A percentile compares a stretch with the other conserved stretches of the same genome.
These are phyloP conservation scores for Lotus japonicus DNA, from an alignment of 306 rosid genomes.

Conservation along the genomic window DNA sequence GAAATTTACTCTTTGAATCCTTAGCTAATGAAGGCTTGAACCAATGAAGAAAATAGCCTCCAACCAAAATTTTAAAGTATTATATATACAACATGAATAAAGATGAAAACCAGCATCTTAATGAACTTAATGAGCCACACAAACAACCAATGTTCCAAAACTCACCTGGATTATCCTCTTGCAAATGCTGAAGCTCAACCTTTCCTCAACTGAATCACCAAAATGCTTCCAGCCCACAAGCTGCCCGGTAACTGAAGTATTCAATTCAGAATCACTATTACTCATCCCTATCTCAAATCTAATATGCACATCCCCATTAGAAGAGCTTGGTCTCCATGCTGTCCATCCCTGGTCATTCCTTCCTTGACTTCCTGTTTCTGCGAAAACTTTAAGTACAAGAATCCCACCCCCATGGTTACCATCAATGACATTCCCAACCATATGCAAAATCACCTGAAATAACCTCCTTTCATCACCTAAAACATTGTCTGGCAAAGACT, in stretches of 20 bases:
- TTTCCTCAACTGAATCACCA: constrained; percentile 43
- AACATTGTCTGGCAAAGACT: constrained; percentile 58
- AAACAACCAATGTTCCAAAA: not conserved
- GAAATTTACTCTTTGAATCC: not conserved
- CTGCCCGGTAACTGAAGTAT: constrained; percentile 23
- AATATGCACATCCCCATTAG: constrained; percentile 53
- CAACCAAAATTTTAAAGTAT: not conserved
- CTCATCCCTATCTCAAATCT: constrained; percentile 64
- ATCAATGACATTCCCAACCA: constrained; percentile 62
- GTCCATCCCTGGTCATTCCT: constrained; percentile 63
- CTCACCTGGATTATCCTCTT: constrained; percentile 79
- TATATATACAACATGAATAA: not conserved
- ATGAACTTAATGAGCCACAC: not conserved
- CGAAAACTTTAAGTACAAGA: constrained; percentile 44
- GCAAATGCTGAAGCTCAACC: constrained; percentile 77
- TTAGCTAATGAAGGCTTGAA: not conserved
- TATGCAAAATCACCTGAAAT: constrained; percentile 83
- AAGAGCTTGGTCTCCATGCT: constrained; percentile 54
- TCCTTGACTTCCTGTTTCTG: constrained; percentile 61
- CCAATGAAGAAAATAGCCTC: not conserved
- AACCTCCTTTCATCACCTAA: constrained; percentile 85
- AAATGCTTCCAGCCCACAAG: constrained; percentile 24
- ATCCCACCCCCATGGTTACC: constrained; percentile 43
- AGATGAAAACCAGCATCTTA: not conserved
- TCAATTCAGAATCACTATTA: constrained; percentile 31